Evolutionary conservation across 805 yeast species (phyloP).

Genomic region (Schwanniomyces vanrijiae): DNA sequence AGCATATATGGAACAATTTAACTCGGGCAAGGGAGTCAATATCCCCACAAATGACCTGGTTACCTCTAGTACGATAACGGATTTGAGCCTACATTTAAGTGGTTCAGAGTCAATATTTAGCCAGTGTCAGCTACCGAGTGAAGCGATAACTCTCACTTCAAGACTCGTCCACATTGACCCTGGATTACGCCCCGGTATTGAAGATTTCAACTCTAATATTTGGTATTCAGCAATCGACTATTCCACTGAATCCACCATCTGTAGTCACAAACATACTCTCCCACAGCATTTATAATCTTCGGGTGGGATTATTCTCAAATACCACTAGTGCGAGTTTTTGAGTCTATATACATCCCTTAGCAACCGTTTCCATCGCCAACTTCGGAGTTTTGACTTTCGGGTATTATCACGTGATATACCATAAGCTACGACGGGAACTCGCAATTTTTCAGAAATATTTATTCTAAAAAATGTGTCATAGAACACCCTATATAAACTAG

Average conservation of each 20-base stretch:
- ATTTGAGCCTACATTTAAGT: neutral
- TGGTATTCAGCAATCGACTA: neutral
- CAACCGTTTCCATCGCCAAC: neutral
- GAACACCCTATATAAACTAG: neutral
- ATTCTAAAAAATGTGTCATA: conserved; percentile 2
- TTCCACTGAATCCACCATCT: neutral
- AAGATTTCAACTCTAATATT: neutral
- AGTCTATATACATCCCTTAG: no score
- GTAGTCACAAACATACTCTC: neutral
- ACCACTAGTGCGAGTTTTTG: no score
- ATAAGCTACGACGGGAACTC: conserved; percentile 2
- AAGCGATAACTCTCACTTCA: neutral
- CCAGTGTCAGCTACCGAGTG: neutral
- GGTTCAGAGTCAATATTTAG: neutral
- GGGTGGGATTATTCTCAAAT: no score
- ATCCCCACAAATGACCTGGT: neutral
- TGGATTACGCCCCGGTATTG: neutral
- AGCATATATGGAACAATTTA: neutral
- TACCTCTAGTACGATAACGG: neutral
- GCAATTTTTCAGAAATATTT: neutral
- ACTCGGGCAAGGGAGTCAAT: neutral
- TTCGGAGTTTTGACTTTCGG: neutral
- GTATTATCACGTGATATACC: neutral
- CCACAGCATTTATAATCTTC: neutral
- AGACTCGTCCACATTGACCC: neutral